Percentiles rank a stretch among this genome's conserved stretches.
Evolutionary conservation across 306 rosid genomes (phyloP).

Genomic region (Pachyrhizus erosus): DNA sequence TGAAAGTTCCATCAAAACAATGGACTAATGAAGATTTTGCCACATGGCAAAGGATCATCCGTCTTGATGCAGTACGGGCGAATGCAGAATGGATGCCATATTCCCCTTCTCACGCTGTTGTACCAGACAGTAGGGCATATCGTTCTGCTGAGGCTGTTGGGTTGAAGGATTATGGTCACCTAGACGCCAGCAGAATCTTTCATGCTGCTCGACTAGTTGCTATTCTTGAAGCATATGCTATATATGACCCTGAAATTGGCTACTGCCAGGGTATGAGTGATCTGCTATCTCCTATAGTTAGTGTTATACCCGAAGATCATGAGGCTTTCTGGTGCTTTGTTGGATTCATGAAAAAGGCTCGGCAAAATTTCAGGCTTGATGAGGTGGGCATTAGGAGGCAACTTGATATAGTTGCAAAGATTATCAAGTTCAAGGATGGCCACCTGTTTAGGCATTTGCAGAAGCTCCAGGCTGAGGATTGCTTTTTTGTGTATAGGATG

Average conservation of each 20-base stretch:
- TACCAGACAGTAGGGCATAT: constrained; percentile 68
- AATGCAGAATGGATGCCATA: constrained; percentile 87
- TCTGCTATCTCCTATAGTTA: constrained; percentile 88
- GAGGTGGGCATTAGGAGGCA: constrained; percentile 97
- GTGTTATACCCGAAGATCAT: constrained; percentile 84
- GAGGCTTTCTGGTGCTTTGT: constrained; percentile 99
- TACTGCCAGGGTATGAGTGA: constrained; percentile 99
- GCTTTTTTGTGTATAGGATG: constrained; percentile 98
- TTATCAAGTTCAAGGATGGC: constrained; percentile 83
- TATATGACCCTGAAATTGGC: constrained; percentile 95
- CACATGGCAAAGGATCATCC: constrained; percentile 96
- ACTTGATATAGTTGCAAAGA: constrained; percentile 81
- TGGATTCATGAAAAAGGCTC: constrained; percentile 98
- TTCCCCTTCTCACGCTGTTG: constrained; percentile 69
- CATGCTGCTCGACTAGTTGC: constrained; percentile 97
- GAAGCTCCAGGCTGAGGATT: constrained; percentile 97
- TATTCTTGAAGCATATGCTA: constrained; percentile 97
- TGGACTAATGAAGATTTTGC: constrained; percentile 74
- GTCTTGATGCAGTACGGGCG: constrained; percentile 96
- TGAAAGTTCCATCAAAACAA: constrained; percentile 56
- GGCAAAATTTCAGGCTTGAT: constrained; percentile 98
- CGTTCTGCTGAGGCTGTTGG: constrained; percentile 92
- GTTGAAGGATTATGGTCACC: constrained; percentile 89
- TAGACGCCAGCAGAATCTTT: constrained; percentile 81
- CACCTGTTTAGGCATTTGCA: constrained; percentile 93